Conservation (phyloP, 352 stramenopile genomes). For the Pythium guiyangense region DNA sequence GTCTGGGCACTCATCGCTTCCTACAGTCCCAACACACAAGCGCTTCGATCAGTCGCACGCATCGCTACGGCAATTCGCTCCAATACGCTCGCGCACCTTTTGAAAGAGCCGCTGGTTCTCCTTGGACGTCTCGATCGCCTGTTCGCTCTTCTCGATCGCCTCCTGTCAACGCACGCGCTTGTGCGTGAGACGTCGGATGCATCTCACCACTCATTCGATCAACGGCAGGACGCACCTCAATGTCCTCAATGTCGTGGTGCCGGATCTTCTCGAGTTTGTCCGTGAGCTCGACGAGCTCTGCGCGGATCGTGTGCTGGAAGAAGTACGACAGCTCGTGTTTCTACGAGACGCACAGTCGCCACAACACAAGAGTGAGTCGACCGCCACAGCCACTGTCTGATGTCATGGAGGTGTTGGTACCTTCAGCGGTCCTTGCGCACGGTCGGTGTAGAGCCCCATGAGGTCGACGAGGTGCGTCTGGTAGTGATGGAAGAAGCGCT, state of each 20-base stretch:
- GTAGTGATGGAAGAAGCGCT: conserved; percentile 77
- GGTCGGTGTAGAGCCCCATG: conserved; percentile 66
- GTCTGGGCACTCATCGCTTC: conserved; percentile 49
- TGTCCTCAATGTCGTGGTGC: conserved; percentile 42
- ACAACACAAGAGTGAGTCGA: background rate
- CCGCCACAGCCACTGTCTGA: background rate
- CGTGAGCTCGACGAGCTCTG: conserved; percentile 45
- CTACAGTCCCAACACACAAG: conserved; percentile 7
- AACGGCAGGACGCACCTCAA: conserved; percentile 24
- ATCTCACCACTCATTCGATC: too few relatives aligned
- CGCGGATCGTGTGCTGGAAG: conserved; percentile 47
- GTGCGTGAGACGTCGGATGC: too few relatives aligned
- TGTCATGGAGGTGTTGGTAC: conserved; percentile 16
- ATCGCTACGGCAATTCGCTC: too few relatives aligned
- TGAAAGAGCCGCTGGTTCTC: conserved; percentile 59
- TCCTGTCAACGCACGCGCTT: conserved; percentile 13
- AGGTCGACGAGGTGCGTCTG: conserved; percentile 63
- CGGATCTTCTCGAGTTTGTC: conserved; percentile 61
- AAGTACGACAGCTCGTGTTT: conserved; percentile 67
- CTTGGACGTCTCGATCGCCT: conserved; percentile 43
- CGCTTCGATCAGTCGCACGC: background rate
- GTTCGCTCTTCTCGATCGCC: conserved; percentile 52
- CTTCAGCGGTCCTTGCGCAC: conserved; percentile 53
- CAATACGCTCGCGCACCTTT: conserved; percentile 16
- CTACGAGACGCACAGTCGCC: conserved; percentile 20